Evolutionary conservation across 164 flowering plant species (phyloP), one percentile per base, ranked within the genome.

Genomic region (Piper longum): DNA sequence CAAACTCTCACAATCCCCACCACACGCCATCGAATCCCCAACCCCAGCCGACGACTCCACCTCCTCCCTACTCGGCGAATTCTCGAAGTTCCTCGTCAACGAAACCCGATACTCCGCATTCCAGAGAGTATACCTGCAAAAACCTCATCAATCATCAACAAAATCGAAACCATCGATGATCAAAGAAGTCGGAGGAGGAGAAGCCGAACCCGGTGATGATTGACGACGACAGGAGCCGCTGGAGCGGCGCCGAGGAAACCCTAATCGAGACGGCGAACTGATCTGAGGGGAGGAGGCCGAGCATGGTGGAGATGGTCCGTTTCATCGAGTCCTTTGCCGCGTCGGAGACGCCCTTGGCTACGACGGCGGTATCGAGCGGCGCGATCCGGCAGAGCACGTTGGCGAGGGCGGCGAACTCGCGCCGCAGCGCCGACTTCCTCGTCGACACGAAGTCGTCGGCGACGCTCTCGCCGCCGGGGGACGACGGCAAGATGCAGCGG

Each of bases 321-420:
- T 87, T 90, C 97, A 90, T 90, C n/a, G 92, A 84, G 64, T 87
- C 95, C 77, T 74, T 87, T 39, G 95, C 89, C 12, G 82, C 64
- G 7, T 75, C 80, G 0, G 97, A 85, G 48, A 87, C 85, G 59
- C 90, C 89, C 64, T 90, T 77, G 65, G 88, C 80, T 56, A 90
- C 82, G 51, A 78, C 79, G 61, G 90, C 80, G 11, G 72, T 82
- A 54, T 90, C 95, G 1, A 90, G 77, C 1, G 90, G 92, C 64
- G 85, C 84, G 59, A 90, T 87, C 26, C 75, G 72, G 67, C 73
- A 75, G 52, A 90, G 75, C 87, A 87, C 75, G 57, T 80, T 82
- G 9, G 86, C 86, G 19, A 90, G 84, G 7, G 86, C 97, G 13
- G 48, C 42, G 75, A 90, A 90, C 59, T 84, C 95, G 0, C 84